Percentiles rank a stretch among this genome's conserved stretches.
Conservation (phyloP, 208 protist genomes). For the Leishmania tarentolae region DNA sequence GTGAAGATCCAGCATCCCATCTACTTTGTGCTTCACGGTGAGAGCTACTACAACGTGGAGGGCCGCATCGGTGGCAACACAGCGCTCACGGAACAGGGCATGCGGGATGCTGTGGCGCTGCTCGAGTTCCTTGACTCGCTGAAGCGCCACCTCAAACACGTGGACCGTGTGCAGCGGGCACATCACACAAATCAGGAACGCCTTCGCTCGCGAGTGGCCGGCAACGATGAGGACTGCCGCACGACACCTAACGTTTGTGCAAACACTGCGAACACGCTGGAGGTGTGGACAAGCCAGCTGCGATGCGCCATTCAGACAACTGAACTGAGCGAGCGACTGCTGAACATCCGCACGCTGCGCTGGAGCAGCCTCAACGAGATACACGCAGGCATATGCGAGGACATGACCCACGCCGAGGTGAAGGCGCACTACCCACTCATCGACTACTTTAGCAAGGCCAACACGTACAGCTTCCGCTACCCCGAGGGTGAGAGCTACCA, state of each 20-base stretch:
- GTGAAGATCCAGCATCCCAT: conserved; percentile 88
- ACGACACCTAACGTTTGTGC: background rate
- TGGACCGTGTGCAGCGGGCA: conserved; percentile 11
- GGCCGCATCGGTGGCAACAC: conserved; percentile 90
- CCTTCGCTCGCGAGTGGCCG: background rate
- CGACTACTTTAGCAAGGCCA: conserved; percentile 69
- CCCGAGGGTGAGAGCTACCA: conserved; percentile 91
- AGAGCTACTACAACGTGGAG: conserved; percentile 84
- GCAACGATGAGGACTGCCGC: background rate
- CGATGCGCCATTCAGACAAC: conserved; percentile 86
- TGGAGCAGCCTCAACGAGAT: conserved; percentile 91
- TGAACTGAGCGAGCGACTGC: conserved; percentile 56
- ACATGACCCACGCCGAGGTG: conserved; percentile 86
- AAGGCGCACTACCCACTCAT: conserved; percentile 73
- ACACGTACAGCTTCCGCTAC: conserved; percentile 91
- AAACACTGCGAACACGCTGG: conserved; percentile 39
- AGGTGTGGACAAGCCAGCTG: conserved; percentile 90
- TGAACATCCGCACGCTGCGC: conserved; percentile 75
- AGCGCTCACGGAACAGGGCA: conserved; percentile 70
- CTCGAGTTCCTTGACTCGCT: conserved; percentile 82
- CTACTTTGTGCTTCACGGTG: conserved; percentile 89
- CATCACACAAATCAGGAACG: background rate
- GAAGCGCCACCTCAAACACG: conserved; percentile 46
- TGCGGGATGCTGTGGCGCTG: conserved; percentile 62
- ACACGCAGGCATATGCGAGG: conserved; percentile 88